These are phyloP conservation scores for Xylaria sp. DNA, from an alignment of 2,329 filamentous ascomycete genomes.

Conservation along the genomic window DNA sequence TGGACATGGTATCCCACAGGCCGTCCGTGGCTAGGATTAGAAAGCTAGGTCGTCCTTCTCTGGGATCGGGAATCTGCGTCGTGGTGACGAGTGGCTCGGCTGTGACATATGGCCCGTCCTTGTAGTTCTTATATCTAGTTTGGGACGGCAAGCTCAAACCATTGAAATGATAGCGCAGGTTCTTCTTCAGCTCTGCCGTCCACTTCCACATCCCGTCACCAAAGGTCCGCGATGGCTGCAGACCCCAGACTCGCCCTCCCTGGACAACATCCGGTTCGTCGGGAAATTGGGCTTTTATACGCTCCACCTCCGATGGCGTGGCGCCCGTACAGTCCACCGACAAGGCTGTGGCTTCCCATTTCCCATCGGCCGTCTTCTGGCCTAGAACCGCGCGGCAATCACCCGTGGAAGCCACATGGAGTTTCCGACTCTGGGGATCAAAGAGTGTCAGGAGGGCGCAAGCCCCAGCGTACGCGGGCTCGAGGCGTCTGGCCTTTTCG, in stretches of 20 bases:
- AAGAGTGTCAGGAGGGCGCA: conserved; percentile 63
- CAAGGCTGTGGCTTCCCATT: conserved; percentile 64
- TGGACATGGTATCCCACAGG: conserved; percentile 70
- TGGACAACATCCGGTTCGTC: conserved; percentile 68
- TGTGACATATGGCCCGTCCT: conserved; percentile 73
- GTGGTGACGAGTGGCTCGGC: conserved; percentile 73
- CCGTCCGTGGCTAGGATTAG: conserved; percentile 75
- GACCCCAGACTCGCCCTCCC: conserved; percentile 69
- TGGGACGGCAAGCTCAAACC: conserved; percentile 53
- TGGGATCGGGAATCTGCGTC: conserved; percentile 56
- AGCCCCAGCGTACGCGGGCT: conserved; percentile 48
- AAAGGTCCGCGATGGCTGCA: conserved; percentile 71
- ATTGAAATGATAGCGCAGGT: conserved; percentile 59
- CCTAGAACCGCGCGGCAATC: conserved; percentile 58
- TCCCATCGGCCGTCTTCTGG: conserved; percentile 54
- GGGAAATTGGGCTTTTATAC: conserved; percentile 68
- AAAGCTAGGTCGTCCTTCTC: conserved; percentile 61
- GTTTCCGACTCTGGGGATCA: conserved; percentile 61
- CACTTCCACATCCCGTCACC: conserved; percentile 77
- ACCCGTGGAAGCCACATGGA: conserved; percentile 73
- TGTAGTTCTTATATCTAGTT: conserved; percentile 55
- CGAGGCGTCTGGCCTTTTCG: conserved; percentile 47
- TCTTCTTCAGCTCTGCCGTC: conserved; percentile 59
- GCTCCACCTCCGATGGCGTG: conserved; percentile 66
- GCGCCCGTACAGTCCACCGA: conserved; percentile 74